Conservation (phyloP, 306 rosid genomes). For the Castanopsis chinensis region DNA sequence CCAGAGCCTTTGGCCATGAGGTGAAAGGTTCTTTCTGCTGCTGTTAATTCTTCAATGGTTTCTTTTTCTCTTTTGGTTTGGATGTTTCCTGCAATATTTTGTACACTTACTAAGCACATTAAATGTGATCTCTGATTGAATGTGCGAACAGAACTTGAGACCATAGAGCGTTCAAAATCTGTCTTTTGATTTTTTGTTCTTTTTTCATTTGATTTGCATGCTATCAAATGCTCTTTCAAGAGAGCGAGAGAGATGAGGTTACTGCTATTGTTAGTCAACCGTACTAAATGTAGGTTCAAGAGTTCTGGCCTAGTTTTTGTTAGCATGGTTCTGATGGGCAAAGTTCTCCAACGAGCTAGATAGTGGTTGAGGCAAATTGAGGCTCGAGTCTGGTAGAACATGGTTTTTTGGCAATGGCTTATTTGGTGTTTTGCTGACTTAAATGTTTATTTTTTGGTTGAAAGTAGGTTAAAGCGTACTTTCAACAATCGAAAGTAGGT, state of each 20-base stretch:
- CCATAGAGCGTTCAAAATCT: neutral
- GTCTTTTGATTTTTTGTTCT: neutral
- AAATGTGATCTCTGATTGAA: neutral
- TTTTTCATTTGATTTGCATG: neutral
- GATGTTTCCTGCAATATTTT: neutral
- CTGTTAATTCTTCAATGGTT: conserved; percentile 6
- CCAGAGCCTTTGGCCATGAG: too few relatives aligned
- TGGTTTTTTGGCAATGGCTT: too few relatives aligned
- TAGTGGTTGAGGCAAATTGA: too few relatives aligned
- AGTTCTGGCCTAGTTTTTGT: too few relatives aligned
- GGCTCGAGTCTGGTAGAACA: too few relatives aligned
- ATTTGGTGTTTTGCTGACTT: too few relatives aligned
- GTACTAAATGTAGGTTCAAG: too few relatives aligned
- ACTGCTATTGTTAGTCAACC: neutral
- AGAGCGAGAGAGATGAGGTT: neutral
- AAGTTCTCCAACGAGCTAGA: too few relatives aligned
- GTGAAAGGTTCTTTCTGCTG: conserved; percentile 2
- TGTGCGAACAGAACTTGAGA: neutral
- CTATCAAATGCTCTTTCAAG: neutral
- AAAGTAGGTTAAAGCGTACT: too few relatives aligned
- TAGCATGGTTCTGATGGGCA: too few relatives aligned
- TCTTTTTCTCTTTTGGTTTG: neutral
- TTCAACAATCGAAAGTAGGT: too few relatives aligned
- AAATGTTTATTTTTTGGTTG: too few relatives aligned
- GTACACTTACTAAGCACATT: neutral